Evolutionary conservation across 148 eudicot genomes (phyloP).

Genomic region (Rhododendron molle): DNA sequence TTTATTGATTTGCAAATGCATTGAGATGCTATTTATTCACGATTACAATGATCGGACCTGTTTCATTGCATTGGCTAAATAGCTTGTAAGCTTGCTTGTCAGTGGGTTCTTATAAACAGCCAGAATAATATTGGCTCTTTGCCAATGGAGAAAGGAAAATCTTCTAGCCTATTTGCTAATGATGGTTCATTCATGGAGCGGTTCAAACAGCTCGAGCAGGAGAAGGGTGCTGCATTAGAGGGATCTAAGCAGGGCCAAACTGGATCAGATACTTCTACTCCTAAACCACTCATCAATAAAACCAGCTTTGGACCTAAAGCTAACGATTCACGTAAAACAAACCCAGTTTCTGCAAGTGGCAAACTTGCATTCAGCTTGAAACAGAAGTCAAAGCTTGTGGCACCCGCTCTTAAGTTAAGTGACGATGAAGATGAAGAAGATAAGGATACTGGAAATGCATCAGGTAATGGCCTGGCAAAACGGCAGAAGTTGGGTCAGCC

Average conservation of each 20-base stretch:
- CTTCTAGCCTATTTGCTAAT: constrained; percentile 67
- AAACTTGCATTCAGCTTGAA: constrained; percentile 91
- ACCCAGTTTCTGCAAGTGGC: constrained; percentile 49
- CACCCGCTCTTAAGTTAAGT: constrained; percentile 68
- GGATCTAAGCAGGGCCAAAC: constrained; percentile 32
- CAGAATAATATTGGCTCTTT: constrained; percentile 24
- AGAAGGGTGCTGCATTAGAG: constrained; percentile 32
- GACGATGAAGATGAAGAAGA: constrained; percentile 74
- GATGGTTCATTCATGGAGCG: constrained; percentile 98
- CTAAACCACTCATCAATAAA: constrained; percentile 43
- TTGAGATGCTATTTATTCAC: background rate
- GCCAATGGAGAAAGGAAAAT: constrained; percentile 66
- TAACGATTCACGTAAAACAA: constrained; percentile 30
- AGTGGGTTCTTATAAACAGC: constrained; percentile 45
- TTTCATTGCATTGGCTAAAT: constrained; percentile 32
- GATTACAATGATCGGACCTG: background rate
- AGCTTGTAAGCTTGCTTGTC: constrained; percentile 46
- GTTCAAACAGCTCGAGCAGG: constrained; percentile 81
- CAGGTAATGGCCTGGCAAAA: constrained; percentile 32
- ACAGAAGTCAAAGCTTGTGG: constrained; percentile 79
- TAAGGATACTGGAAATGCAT: constrained; percentile 22
- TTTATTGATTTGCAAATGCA: background rate
- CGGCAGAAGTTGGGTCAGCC: constrained; percentile 38
- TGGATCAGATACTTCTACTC: constrained; percentile 33
- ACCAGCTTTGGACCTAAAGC: constrained; percentile 31